These are phyloP conservation scores for Apiosordaria backusii DNA, from an alignment of 495 filamentous ascomycete species.

Conservation along the genomic window DNA sequence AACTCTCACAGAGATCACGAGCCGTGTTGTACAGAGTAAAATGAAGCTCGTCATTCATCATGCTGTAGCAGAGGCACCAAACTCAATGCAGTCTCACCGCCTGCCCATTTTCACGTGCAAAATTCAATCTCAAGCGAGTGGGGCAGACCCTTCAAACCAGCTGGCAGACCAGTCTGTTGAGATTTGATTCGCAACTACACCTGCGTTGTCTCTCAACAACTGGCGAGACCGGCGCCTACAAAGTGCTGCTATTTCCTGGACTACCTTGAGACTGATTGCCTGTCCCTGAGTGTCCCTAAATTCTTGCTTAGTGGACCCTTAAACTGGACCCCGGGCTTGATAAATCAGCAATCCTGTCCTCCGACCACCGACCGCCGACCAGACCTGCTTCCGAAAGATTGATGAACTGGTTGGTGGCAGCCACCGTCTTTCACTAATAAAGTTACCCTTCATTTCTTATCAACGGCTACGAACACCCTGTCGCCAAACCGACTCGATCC, in stretches of 20 bases:
- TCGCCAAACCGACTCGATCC: background rate
- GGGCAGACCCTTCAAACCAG: background rate
- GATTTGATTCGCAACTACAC: slow-evolving; percentile 23
- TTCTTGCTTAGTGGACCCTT: background rate
- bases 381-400: background rate
- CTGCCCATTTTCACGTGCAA: slow-evolving; percentile 8
- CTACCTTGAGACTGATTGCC: background rate
- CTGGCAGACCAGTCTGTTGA: slow-evolving; percentile 7
- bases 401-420: background rate
- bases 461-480: background rate
- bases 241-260: background rate
- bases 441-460: background rate
- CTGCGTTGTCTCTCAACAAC: slow-evolving; percentile 21
- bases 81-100: background rate
- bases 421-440: background rate
- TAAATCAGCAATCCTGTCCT: background rate
- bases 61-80: background rate
- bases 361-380: background rate
- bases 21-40: background rate
- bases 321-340: background rate
- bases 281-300: too few species aligned
- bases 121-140: slow-evolving; percentile 5
- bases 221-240: slow-evolving; percentile 10
- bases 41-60: background rate
- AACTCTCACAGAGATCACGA: background rate